Conservation (phyloP, 768 basidiomycete species). For the Imleria badia region DNA sequence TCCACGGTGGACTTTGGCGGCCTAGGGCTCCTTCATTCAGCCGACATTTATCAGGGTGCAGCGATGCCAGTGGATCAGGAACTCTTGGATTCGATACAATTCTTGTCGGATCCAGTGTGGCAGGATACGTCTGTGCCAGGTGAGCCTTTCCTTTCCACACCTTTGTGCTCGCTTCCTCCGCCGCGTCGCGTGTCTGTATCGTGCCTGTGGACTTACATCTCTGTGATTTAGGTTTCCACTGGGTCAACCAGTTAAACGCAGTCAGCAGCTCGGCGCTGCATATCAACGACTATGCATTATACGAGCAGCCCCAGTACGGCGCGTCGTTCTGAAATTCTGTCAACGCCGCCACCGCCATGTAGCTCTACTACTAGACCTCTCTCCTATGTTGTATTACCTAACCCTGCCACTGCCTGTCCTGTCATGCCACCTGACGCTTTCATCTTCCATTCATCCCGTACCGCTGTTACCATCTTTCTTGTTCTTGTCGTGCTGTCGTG, state of each 20-base stretch:
- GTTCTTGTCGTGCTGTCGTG: neutral
- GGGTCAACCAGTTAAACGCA: conserved; percentile 34
- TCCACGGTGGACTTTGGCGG: neutral
- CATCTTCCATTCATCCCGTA: neutral
- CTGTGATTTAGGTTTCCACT: conserved; percentile 32
- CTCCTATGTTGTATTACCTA: neutral
- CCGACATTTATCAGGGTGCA: conserved; percentile 42
- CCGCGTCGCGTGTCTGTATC: neutral
- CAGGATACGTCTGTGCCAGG: conserved; percentile 55
- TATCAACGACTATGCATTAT: conserved; percentile 29
- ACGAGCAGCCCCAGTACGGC: conserved; percentile 20
- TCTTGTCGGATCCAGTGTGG: conserved; percentile 56
- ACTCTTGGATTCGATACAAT: conserved; percentile 61
- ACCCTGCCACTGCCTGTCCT: neutral
- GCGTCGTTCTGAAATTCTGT: conserved; percentile 6
- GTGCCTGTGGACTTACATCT: neutral
- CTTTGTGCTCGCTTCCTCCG: neutral
- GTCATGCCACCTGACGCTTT: neutral
- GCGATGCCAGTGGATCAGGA: conserved; percentile 59
- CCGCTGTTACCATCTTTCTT: neutral
- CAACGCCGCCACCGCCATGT: too few relatives aligned
- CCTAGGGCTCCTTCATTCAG: conserved; percentile 27
- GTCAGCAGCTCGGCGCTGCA: conserved; percentile 14
- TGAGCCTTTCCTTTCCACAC: conserved; percentile 33
- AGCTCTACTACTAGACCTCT: too few relatives aligned